phyloP scores from a whole-genome alignment of 495 filamentous ascomycete genomes.

The Pyrenula aspistea region DNA sequence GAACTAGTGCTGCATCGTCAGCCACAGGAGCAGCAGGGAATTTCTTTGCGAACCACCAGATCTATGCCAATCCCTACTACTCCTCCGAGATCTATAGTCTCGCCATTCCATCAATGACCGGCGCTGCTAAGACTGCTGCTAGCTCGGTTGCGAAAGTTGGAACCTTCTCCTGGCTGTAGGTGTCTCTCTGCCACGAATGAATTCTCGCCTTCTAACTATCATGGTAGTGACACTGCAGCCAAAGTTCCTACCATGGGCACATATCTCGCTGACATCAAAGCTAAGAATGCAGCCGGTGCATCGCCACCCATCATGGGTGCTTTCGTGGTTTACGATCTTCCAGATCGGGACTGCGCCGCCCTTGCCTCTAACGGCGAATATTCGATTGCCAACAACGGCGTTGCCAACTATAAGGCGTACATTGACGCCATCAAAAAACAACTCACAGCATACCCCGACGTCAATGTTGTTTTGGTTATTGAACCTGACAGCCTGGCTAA shows the following conservation, averaged over 20 bases:
- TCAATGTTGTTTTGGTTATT: conserved; percentile 34
- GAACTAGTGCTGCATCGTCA: conserved; percentile 7
- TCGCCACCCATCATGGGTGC: conserved; percentile 33
- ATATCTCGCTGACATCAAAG: conserved; percentile 41
- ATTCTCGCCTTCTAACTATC: background rate
- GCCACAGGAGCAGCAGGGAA: conserved; percentile 31
- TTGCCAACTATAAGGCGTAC: conserved; percentile 57
- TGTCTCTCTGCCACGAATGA: background rate
- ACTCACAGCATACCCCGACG: conserved; percentile 18
- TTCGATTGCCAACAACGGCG: conserved; percentile 42
- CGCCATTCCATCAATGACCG: conserved; percentile 38
- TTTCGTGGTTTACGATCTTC: conserved; percentile 67
- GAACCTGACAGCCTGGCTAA: conserved; percentile 77
- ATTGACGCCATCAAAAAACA: conserved; percentile 43
- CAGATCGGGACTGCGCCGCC: conserved; percentile 67
- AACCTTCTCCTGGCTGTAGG: conserved; percentile 61
- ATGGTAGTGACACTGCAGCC: conserved; percentile 37
- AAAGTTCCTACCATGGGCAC: conserved; percentile 48
- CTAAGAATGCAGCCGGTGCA: conserved; percentile 41
- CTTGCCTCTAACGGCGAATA: conserved; percentile 69
- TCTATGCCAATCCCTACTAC: conserved; percentile 47
- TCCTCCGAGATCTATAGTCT: conserved; percentile 37
- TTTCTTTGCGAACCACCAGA: conserved; percentile 38
- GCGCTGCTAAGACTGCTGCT: conserved; percentile 21
- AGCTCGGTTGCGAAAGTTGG: conserved; percentile 50